These are phyloP conservation scores for Lecanicillium sp. DNA, from an alignment of 2,329 filamentous ascomycete genomes.

Conservation along the genomic window DNA sequence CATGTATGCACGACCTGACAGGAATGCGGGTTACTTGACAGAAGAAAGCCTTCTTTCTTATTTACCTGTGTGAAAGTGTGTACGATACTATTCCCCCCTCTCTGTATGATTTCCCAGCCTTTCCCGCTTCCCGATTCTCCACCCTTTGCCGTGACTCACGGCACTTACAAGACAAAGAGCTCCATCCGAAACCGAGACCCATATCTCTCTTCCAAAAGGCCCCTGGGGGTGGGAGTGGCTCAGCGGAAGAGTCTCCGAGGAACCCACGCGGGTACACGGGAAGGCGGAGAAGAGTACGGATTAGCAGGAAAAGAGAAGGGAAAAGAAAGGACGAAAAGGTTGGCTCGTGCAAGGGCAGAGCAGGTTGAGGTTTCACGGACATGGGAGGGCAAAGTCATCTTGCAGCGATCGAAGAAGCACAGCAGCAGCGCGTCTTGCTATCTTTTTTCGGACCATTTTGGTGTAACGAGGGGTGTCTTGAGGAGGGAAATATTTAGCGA, in stretches of 20 bases:
- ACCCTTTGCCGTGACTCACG: slow-evolving; percentile 12
- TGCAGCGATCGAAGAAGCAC: slow-evolving; percentile 7
- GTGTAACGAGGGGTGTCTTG: too few relatives aligned
- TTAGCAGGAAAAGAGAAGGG: background rate
- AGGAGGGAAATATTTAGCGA: background rate
- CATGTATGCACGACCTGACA: background rate
- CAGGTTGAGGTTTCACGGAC: slow-evolving; percentile 2
- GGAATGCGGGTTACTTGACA: background rate
- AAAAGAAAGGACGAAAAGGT: background rate
- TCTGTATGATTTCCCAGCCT: slow-evolving; percentile 11
- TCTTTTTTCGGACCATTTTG: background rate
- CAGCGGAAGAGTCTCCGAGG: slow-evolving; percentile 6
- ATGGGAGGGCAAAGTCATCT: background rate
- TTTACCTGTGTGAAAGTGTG: background rate
- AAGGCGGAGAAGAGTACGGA: background rate
- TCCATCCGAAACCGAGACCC: slow-evolving; percentile 8
- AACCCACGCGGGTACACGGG: background rate
- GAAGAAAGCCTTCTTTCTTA: background rate
- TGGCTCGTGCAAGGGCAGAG: too few relatives aligned
- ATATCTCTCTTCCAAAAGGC: too few relatives aligned
- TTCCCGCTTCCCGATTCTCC: slow-evolving; percentile 9
- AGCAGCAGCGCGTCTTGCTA: background rate
- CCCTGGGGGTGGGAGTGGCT: background rate
- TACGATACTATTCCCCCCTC: too few relatives aligned
- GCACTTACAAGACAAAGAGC: slow-evolving; percentile 8